Base-by-base conservation (phyloP, 352 stramenopile species). In the Phytophthora sojae region DNA sequence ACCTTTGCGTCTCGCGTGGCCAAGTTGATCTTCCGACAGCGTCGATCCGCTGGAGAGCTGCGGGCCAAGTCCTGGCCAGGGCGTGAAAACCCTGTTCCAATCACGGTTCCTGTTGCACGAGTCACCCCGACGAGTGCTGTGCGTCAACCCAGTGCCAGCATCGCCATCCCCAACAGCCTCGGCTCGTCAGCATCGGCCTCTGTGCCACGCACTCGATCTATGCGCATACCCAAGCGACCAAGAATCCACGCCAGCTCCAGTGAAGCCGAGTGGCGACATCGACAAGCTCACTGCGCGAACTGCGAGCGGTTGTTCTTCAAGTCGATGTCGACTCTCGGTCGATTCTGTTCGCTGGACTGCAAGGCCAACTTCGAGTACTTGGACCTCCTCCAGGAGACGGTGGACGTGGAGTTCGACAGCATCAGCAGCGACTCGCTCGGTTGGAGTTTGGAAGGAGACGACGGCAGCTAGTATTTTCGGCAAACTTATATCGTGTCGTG, bases 281-380 rank as follows among this genome's bases (percentile, higher is more conserved):
- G 51, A 30, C 71, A 79, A 49, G 35, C 44, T 11, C 35, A 73
- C 12, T 79, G 71, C 44, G 19, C 61, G 0, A 79, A 79, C 23
- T 79, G 71, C 30, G 61, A 62, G 14, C 30, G 63, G n/a, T 9
- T 79, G 7, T 79, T 79, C 57, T 73, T 73, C 51, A 67, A 37
- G 39, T 52, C 54, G n/a, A 25, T 79, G 44, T 79, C 71, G 15
- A 37, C 50, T 5, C 17, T 71, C 3, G 61, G 35, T 2, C 53
- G 57, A 17, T 82, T 82, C 51, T 87, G 79, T 49, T 85, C 76
- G 26, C 61, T 87, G 11, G 79, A 87, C 68, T 87, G 79, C 64
- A 77, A 77, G 61, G 78, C 63, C 55, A 83, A 67, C 61, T 74
- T 74, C 26, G 60, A 73, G 47, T 87, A 76, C 61, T 55, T 72